A percentile compares a stretch with the other conserved stretches of the same genome.
Evolutionary conservation across 139 green algal genomes (phyloP).

Genomic region (Volvox reticuliferus): DNA sequence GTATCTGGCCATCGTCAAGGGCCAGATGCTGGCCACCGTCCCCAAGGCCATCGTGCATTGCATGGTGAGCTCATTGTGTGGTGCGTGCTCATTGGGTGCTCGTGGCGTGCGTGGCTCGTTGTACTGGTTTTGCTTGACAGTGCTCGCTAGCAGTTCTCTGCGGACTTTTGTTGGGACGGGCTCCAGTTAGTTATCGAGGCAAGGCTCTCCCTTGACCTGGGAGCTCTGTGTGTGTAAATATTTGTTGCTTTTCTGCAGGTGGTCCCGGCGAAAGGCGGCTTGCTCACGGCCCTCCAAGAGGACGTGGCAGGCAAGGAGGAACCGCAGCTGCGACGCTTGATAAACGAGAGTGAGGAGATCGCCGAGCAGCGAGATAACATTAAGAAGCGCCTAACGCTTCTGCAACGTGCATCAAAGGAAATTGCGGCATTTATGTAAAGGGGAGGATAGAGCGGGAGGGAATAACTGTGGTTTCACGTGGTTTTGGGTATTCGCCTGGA

Average conservation of each 20-base stretch:
- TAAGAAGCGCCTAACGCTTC: constrained; percentile 60
- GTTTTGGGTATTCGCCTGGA: too few species aligned
- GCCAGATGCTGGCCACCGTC: constrained; percentile 91
- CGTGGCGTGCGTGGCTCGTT: too few species aligned
- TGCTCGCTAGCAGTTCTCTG: too few species aligned
- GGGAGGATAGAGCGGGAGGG: too few species aligned
- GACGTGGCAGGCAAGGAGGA: constrained; percentile 86
- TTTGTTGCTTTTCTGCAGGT: constrained; percentile 33
- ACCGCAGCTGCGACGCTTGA: constrained; percentile 78
- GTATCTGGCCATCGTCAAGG: constrained; percentile 91
- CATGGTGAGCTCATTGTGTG: constrained; percentile 68
- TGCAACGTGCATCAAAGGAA: constrained; percentile 66
- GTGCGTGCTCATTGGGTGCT: neutral
- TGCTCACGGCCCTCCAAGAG: constrained; percentile 83
- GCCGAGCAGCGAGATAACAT: constrained; percentile 75
- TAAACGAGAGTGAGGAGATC: constrained; percentile 89
- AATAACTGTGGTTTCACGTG: too few species aligned
- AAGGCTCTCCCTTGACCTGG: too few species aligned
- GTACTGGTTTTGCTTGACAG: too few species aligned
- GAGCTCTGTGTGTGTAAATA: too few species aligned
- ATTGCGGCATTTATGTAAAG: constrained; percentile 62
- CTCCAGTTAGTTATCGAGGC: too few species aligned
- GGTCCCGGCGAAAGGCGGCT: constrained; percentile 80
- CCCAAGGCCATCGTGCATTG: constrained; percentile 95
- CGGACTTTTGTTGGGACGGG: too few species aligned